Percentiles rank a stretch among this genome's conserved stretches.
Evolutionary conservation across 225 moss, liverwort and hornwort genomes (phyloP).

Genomic region (Bryoerythrophyllum caledonicum): DNA sequence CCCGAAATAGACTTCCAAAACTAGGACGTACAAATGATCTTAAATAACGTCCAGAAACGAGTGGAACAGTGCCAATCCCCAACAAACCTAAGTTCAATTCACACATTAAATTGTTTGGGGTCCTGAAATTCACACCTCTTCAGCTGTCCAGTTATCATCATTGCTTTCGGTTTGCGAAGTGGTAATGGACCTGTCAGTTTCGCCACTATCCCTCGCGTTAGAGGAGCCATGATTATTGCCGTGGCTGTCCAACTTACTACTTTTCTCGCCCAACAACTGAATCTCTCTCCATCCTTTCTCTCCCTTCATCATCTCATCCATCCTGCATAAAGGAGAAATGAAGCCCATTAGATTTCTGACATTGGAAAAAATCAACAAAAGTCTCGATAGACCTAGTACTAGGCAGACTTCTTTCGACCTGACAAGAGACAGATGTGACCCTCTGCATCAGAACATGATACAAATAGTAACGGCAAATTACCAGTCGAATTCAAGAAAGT

Average conservation of each 20-base stretch:
- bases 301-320: constrained; percentile 75
- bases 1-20: constrained; percentile 3
- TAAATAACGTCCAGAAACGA: background rate
- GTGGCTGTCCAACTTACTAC: constrained; percentile 26
- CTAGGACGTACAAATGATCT: constrained; percentile 15
- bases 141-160: constrained; percentile 40
- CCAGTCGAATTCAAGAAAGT: constrained; percentile 10
- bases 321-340: constrained; percentile 33
- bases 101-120: constrained; percentile 1
- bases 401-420: background rate
- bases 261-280: constrained; percentile 38
- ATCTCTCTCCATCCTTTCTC: constrained; percentile 54
- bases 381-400: background rate
- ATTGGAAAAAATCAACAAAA: constrained; percentile 7
- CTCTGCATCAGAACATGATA: no score
- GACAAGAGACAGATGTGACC: background rate
- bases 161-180: constrained; percentile 35
- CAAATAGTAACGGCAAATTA: background rate
- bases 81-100: background rate
- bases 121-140: constrained; percentile 48
- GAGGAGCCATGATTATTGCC: constrained; percentile 39
- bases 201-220: constrained; percentile 28
- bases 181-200: constrained; percentile 15
- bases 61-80: background rate
- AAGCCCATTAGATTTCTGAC: constrained; percentile 19